Evolutionary conservation across 805 yeast species (phyloP), one percentile per base, ranked within the genome.

Genomic region (Hanseniaspora hatyaiensis): DNA sequence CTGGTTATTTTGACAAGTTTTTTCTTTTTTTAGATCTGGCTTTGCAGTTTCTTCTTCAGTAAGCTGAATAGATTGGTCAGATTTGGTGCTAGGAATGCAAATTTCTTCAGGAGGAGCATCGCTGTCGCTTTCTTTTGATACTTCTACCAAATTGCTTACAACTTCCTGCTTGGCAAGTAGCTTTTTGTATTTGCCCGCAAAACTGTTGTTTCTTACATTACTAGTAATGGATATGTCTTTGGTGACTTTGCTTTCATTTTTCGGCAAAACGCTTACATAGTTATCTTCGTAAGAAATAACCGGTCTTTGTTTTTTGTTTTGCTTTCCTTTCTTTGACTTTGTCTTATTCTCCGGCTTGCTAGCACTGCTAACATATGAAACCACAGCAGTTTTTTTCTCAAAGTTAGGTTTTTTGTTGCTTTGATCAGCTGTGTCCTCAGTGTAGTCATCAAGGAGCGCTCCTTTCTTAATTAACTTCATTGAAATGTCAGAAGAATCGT

Each of bases 161-260:
- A 46, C 40, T 9, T 52, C 55, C 30, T 51, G 54, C 6, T 51
- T 47, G 6, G 43, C 41, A 20, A 57, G 34, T 36, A 56, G 59
- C 22, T 56, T 62, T 39, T 57, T 55, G 5, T 52, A 33, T 22
- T 54, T 53, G 28, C 54, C 54, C 12, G 62, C 65, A 38, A 37
- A 46, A 15, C 52, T 39, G 19, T 32, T 40, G 12, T 24, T 24
- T 18, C 26, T n/a, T 8, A 18, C 8, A 11, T 23, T 22, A 16
- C 16, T 12, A 23, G 8, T 8, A 15, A 24, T 37, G 19, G 30
- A 4, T 13, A 13, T 34, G 4, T 15, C n/a, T 19, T 46, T 46
- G 18, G 13, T 12, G 11, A 22, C 33, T 15, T 28, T 36, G 12
- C 34, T 22, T 5, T 4, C 13, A 12, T 28, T 36, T 23, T 38